A percentile compares a stretch with the other conserved stretches of the same genome.
phyloP scores from a whole-genome alignment of 1,139 yeast species.

The Hansenula lynferdii region DNA sequence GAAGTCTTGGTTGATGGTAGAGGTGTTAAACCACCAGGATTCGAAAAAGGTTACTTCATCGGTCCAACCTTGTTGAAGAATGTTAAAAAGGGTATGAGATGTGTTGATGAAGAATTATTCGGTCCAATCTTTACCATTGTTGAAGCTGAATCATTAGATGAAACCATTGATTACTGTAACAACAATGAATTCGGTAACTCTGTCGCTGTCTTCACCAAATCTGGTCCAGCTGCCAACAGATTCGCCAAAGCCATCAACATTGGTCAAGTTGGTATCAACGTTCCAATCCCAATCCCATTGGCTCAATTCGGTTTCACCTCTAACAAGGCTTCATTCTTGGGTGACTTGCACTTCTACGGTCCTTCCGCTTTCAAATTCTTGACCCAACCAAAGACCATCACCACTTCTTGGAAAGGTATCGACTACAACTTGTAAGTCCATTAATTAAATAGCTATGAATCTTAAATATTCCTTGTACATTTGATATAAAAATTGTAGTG shows the following conservation, averaged over 20 bases:
- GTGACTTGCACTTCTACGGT: constrained; percentile 26
- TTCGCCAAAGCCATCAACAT: constrained; percentile 21
- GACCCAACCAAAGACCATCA: constrained; percentile 24
- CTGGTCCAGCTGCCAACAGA: constrained; percentile 23
- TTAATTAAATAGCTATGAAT: not conserved
- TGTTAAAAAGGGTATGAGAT: constrained; percentile 24
- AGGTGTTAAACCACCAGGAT: constrained; percentile 20
- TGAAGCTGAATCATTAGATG: constrained; percentile 22
- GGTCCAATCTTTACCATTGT: constrained; percentile 25
- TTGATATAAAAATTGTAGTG: too few species aligned
- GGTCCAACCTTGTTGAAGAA: constrained; percentile 23
- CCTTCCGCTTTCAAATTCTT: constrained; percentile 24
- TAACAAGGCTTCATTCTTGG: constrained; percentile 25
- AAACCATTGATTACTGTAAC: constrained; percentile 24
- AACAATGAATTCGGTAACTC: constrained; percentile 25
- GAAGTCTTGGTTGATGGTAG: constrained; percentile 25
- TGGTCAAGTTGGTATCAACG: constrained; percentile 24
- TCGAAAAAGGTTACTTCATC: constrained; percentile 24
- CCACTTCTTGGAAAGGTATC: constrained; percentile 21
- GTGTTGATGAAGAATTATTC: constrained; percentile 27
- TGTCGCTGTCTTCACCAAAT: constrained; percentile 22
- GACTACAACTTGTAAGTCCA: not conserved
- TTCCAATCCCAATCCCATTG: constrained; percentile 23
- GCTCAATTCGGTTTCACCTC: constrained; percentile 25
- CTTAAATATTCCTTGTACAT: not conserved